These are phyloP conservation scores for Flaveria ramosissima DNA, from an alignment of 129 eudicot species.

Conservation along the genomic window DNA sequence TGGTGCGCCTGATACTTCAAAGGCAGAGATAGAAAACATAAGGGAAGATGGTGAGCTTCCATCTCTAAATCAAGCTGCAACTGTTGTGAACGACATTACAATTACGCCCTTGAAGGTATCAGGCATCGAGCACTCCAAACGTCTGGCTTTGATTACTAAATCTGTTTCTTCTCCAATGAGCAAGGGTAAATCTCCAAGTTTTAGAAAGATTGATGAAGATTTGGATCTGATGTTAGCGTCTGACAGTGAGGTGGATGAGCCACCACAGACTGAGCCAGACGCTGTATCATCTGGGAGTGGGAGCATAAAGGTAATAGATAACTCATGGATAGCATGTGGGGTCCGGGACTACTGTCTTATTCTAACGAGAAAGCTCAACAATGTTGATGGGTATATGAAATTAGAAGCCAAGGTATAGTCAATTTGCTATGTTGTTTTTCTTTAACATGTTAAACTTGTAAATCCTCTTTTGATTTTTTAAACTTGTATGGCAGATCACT, in stretches of 20 bases:
- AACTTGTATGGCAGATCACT: constrained; percentile 50
- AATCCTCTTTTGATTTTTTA: not conserved
- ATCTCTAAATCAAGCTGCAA: constrained; percentile 45
- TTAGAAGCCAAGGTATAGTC: constrained; percentile 74
- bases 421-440: not conserved
- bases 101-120: constrained; percentile 54
- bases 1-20: constrained; percentile 48
- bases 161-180: constrained; percentile 59
- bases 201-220: constrained; percentile 68
- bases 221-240: constrained; percentile 66
- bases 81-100: constrained; percentile 35
- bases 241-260: constrained; percentile 81
- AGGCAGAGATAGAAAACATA: constrained; percentile 48
- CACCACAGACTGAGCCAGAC: constrained; percentile 45
- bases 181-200: constrained; percentile 68
- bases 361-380: constrained; percentile 48
- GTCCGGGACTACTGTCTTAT: constrained; percentile 61
- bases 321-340: constrained; percentile 66
- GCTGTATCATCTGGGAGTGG: constrained; percentile 17
- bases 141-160: constrained; percentile 62
- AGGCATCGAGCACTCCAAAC: constrained; percentile 56
- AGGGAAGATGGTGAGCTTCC: constrained; percentile 99
- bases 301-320: constrained; percentile 33
- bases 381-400: constrained; percentile 48
- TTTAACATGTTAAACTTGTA: constrained; percentile 13